Evolutionary conservation across 441 rosid genomes (phyloP).

Genomic region (Gossypium aridum): DNA sequence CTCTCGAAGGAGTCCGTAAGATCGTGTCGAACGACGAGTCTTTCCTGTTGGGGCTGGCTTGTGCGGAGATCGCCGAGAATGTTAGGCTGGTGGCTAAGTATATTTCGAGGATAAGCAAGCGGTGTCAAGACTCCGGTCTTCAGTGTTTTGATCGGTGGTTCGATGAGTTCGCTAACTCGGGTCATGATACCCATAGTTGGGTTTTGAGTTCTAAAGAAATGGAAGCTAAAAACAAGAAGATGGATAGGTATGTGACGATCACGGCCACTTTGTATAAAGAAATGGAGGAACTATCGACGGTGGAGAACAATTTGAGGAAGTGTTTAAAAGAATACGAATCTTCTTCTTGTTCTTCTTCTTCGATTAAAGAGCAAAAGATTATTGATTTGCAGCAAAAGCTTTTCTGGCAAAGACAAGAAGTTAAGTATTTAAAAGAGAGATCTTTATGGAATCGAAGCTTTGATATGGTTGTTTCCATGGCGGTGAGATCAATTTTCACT

Average conservation of each 20-base stretch:
- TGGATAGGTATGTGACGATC: slow-evolving; percentile 65
- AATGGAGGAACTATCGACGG: slow-evolving; percentile 59
- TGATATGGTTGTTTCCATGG: slow-evolving; percentile 49
- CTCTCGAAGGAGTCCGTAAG: slow-evolving; percentile 39
- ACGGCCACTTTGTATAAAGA: slow-evolving; percentile 70
- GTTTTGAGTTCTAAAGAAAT: slow-evolving; percentile 51
- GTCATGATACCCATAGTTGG: slow-evolving; percentile 66
- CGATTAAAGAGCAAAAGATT: slow-evolving; percentile 46
- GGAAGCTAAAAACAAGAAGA: slow-evolving; percentile 59
- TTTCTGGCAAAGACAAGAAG: slow-evolving; percentile 67
- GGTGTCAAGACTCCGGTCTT: slow-evolving; percentile 43
- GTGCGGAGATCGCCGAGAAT: slow-evolving; percentile 74
- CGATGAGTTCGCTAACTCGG: slow-evolving; percentile 60
- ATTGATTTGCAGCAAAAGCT: slow-evolving; percentile 63
- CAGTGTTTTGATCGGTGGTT: slow-evolving; percentile 44
- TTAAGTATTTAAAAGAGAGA: slow-evolving; percentile 70
- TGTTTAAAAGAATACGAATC: slow-evolving; percentile 24
- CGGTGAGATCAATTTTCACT: slow-evolving; percentile 61
- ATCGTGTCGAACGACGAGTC: not conserved
- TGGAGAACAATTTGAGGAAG: slow-evolving; percentile 54
- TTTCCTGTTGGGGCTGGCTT: slow-evolving; percentile 51
- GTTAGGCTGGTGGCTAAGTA: slow-evolving; percentile 44
- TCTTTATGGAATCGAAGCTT: slow-evolving; percentile 84
- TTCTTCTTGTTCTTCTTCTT: not conserved
- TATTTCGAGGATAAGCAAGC: slow-evolving; percentile 49